A percentile compares a stretch with the other conserved stretches of the same genome.
These are phyloP conservation scores for Xylaria sp. DNA, from an alignment of 2,329 filamentous ascomycete species.

Conservation along the genomic window DNA sequence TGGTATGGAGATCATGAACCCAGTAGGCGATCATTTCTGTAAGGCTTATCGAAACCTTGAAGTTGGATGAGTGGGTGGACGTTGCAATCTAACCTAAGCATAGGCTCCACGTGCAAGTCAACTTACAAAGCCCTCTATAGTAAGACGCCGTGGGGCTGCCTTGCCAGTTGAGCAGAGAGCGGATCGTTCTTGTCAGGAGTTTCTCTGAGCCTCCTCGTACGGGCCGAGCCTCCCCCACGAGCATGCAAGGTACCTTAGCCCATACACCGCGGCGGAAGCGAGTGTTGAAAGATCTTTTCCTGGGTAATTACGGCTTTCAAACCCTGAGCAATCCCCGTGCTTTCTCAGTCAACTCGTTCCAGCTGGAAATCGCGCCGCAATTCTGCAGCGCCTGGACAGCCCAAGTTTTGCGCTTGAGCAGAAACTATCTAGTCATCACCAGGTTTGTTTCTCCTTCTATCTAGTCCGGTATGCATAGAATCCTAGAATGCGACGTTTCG, in stretches of 20 bases:
- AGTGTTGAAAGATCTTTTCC: slow-evolving; percentile 12
- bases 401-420: slow-evolving; percentile 1
- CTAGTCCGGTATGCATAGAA: slow-evolving; percentile 27
- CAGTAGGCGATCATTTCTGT: slow-evolving; percentile 24
- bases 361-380: slow-evolving; percentile 17
- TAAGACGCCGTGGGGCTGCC: slow-evolving; percentile 10
- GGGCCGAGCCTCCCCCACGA: slow-evolving; percentile 34
- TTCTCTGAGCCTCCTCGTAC: slow-evolving; percentile 27
- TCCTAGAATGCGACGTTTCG: slow-evolving; percentile 35
- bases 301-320: neutral
- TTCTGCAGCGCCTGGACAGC: slow-evolving; percentile 15
- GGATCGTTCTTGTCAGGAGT: slow-evolving; percentile 19
- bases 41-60: slow-evolving; percentile 26
- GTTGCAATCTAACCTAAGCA: slow-evolving; percentile 26
- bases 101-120: slow-evolving; percentile 13
- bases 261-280: slow-evolving; percentile 16
- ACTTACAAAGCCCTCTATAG: slow-evolving; percentile 7
- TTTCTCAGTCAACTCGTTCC: slow-evolving; percentile 16
- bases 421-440: slow-evolving; percentile 13
- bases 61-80: slow-evolving; percentile 1
- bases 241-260: slow-evolving; percentile 26
- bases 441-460: slow-evolving; percentile 6
- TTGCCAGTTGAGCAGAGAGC: slow-evolving; percentile 8
- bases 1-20: slow-evolving; percentile 30
- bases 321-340: neutral